Percentiles rank a stretch among this genome's conserved stretches.
These are phyloP conservation scores for Hanseniaspora taiwanica DNA, from an alignment of 805 yeast species.

Conservation along the genomic window DNA sequence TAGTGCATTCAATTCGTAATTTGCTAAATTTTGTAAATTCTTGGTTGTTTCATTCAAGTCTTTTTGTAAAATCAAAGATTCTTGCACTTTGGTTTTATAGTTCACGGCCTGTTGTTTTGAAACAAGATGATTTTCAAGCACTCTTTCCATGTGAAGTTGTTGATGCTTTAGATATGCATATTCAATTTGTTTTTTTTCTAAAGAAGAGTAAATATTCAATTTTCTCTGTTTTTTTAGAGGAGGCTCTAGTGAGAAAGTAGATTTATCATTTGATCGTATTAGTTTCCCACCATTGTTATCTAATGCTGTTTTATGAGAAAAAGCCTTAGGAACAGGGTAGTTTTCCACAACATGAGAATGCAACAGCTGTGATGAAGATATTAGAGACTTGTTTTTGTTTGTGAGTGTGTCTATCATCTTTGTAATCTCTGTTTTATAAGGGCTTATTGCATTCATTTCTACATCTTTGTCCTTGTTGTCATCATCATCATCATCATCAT, in stretches of 20 bases:
- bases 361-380: neutral
- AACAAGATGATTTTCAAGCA: neutral
- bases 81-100: no score
- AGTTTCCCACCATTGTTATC: no score
- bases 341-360: neutral
- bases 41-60: neutral
- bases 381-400: neutral
- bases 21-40: neutral
- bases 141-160: neutral
- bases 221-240: neutral
- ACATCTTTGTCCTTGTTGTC: constrained; percentile 6
- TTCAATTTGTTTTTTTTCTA: constrained; percentile 6
- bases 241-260: neutral
- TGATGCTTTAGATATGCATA: constrained; percentile 1
- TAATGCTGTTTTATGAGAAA: neutral
- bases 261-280: neutral
- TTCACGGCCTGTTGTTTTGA: neutral
- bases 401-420: constrained; percentile 11
- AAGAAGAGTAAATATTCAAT: neutral
- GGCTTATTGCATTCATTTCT: constrained; percentile 12
- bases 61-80: neutral
- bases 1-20: neutral
- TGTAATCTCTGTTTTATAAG: constrained; percentile 10
- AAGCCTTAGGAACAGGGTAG: neutral
- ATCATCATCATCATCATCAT: constrained; percentile 1